Evolutionary conservation across 345 rosid species (phyloP), one percentile per base, ranked within the genome.

Genomic region (Populus tremula): DNA sequence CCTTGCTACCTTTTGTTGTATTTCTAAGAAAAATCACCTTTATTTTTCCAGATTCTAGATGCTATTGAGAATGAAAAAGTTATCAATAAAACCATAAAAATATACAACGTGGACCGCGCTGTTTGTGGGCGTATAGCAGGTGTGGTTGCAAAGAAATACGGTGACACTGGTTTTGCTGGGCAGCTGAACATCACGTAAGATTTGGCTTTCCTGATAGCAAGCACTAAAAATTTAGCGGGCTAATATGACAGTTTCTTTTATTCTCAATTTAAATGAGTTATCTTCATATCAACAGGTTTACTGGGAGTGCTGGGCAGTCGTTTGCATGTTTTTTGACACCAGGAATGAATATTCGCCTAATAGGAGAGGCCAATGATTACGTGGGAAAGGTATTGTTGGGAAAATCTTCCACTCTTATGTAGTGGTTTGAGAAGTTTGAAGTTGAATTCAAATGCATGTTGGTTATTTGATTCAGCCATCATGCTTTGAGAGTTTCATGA

Each of bases 121-220:
- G 96, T 82, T 79, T 96, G 98, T 86, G 97, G 99, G 76, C 97
- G 99, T 67, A 54, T 92, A 81, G 93, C 98, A 38, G 99, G 99
- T 16, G 97, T 81, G 49, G 78, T 93, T 25, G 99, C 99, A 35
- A 93, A 92, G 89, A 96, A 89, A 79, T 93, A 96, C 79, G 99
- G 99, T 45, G 98, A 96, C 84, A 91, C 97, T 75, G 98, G 99
- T 75, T 96, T 96, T 83, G 98, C 99, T 0, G 99, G 99, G 80
- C 98, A 93, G 87, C 89, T 96, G 79, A 96, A 96, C 78, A 83
- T 96, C 74, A 90, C 95, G 99, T 96, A 85, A 90, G 94, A 79
- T 29, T 77, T 33, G 49, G 50, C 64, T 83, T 27, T 65, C 67
- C 23, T 50, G 29, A 69, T 71, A 45, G 50, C 39, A 71, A 54